phyloP scores from a whole-genome alignment of 2,329 filamentous ascomycete genomes.

The Calonectria pauciramosa region DNA sequence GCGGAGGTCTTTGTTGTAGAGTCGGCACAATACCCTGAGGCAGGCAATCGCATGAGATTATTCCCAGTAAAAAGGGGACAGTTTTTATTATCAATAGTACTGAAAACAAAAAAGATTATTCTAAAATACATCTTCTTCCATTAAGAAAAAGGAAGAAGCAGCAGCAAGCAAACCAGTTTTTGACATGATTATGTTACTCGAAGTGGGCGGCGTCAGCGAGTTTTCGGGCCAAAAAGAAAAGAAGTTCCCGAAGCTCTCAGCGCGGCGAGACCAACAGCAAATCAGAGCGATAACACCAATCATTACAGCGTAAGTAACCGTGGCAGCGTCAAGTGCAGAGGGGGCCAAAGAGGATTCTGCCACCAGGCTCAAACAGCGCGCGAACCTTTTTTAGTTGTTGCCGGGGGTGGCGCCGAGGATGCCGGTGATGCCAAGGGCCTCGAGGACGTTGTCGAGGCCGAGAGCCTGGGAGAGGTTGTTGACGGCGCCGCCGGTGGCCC shows the following conservation, averaged over 20 bases:
- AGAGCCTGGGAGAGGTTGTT: neutral
- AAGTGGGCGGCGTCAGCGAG: conserved; percentile 2
- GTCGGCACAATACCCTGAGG: neutral
- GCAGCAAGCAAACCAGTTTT: neutral
- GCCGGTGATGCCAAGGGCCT: neutral
- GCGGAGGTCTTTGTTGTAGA: neutral
- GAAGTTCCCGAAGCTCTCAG: neutral
- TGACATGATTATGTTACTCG: conserved; percentile 6
- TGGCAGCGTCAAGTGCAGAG: neutral
- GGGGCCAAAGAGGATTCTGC: neutral
- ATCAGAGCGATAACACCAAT: conserved; percentile 3
- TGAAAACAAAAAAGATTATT: neutral
- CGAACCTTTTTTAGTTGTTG: neutral
- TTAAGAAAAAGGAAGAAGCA: neutral
- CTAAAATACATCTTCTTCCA: neutral
- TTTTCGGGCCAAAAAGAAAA: too few species aligned
- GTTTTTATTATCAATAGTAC: neutral
- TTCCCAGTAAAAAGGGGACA: neutral
- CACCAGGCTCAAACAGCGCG: neutral
- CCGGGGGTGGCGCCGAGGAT: neutral
- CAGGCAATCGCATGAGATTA: neutral
- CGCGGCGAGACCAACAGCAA: neutral
- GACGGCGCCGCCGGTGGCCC: neutral
- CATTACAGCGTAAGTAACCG: neutral
- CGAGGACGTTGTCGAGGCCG: neutral